These are phyloP conservation scores for Elsinoe necatrix DNA, from an alignment of 2,329 filamentous ascomycete species.

Conservation along the genomic window DNA sequence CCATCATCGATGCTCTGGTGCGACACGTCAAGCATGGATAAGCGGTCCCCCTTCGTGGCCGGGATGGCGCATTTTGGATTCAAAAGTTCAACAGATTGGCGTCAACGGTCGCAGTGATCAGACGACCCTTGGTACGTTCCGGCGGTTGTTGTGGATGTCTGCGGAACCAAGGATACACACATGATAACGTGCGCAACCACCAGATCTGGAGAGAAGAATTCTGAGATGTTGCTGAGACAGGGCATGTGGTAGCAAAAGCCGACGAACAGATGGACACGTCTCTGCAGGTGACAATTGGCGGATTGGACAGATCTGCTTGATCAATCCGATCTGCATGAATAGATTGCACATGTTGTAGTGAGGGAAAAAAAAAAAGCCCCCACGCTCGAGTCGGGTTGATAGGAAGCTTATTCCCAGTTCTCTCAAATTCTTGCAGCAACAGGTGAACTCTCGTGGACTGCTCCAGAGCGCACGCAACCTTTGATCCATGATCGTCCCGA, in stretches of 20 bases:
- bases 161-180: slow-evolving; percentile 10
- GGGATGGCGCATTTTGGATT: slow-evolving; percentile 11
- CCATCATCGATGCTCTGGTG: background rate
- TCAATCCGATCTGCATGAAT: background rate
- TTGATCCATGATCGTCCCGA: slow-evolving; percentile 11
- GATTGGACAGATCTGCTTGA: slow-evolving; percentile 8
- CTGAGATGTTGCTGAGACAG: background rate
- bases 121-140: slow-evolving; percentile 10
- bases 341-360: background rate
- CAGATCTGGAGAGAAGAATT: background rate
- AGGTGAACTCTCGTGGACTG: background rate
- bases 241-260: background rate
- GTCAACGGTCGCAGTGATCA: slow-evolving; percentile 7
- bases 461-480: slow-evolving; percentile 4
- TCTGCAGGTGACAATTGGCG: background rate
- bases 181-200: slow-evolving; percentile 12
- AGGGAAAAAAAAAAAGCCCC: background rate
- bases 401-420: background rate
- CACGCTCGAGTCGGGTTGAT: slow-evolving; percentile 9
- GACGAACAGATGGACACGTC: background rate
- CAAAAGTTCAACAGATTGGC: background rate
- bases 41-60: background rate
- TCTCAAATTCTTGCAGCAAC: too few relatives aligned
- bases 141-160: slow-evolving; percentile 9
- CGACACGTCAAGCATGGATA: slow-evolving; percentile 7